These are phyloP conservation scores for Elaphomyces granulatus DNA, from an alignment of 495 filamentous ascomycete genomes.

Conservation along the genomic window DNA sequence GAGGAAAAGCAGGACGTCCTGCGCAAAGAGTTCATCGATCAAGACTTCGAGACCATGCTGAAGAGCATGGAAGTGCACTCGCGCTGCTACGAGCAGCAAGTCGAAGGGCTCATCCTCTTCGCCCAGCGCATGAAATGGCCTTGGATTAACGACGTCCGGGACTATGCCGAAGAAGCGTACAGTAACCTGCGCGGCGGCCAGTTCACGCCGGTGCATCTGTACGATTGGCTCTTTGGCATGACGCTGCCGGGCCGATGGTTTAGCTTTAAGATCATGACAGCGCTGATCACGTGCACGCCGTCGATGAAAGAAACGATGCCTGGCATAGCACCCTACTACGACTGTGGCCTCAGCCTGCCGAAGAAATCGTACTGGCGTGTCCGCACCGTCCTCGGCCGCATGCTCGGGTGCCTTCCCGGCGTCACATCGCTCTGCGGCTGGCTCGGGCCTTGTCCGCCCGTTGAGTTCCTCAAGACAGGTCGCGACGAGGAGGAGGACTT, in stretches of 20 bases:
- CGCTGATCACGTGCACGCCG: conserved; percentile 1
- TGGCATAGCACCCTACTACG: conserved; percentile 1
- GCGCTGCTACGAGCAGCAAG: conserved; percentile 2
- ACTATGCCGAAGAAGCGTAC: conserved; percentile 2
- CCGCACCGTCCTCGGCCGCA: conserved; percentile 5
- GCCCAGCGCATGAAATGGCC: conserved; percentile 5
- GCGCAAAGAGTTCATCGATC: not conserved
- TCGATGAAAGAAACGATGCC: not conserved
- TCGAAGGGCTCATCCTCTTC: conserved; percentile 4
- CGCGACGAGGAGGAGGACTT: not conserved
- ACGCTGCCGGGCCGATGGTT: conserved; percentile 3
- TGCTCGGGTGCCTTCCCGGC: conserved; percentile 1
- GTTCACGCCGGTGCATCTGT: not conserved
- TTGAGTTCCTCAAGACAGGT: conserved; percentile 1
- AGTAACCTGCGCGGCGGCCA: not conserved
- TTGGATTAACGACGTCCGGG: conserved; percentile 1
- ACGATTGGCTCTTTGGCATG: conserved; percentile 6
- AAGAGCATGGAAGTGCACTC: conserved; percentile 1
- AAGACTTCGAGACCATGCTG: not conserved
- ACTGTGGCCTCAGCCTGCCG: conserved; percentile 1
- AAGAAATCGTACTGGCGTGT: conserved; percentile 5
- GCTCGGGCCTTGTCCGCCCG: conserved; percentile 4
- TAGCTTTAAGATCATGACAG: conserved; percentile 2
- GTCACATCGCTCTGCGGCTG: conserved; percentile 4
- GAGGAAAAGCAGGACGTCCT: not conserved